These are phyloP conservation scores for Auriscalpium orientale DNA, from an alignment of 768 basidiomycete genomes.

Conservation along the genomic window DNA sequence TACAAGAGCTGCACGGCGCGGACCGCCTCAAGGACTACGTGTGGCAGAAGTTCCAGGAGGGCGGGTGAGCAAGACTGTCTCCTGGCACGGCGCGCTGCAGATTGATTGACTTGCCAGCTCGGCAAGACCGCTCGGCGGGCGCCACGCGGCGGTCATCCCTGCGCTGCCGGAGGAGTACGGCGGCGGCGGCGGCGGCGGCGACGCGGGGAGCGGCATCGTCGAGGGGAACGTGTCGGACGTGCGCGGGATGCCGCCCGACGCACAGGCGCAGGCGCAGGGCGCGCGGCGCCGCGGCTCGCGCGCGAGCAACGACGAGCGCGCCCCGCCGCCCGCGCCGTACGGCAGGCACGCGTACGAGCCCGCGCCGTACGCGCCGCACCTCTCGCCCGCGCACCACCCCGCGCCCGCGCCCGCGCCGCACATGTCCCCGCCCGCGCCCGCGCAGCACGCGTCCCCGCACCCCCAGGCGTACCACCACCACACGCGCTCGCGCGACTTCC, in stretches of 20 bases:
- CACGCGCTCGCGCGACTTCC: neutral
- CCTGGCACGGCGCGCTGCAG: conserved; percentile 3
- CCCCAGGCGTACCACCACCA: conserved; percentile 11
- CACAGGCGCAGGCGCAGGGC: too few relatives aligned
- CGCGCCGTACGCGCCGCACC: conserved; percentile 6
- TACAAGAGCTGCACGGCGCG: conserved; percentile 76
- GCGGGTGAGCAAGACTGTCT: conserved; percentile 52
- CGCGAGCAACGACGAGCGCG: conserved; percentile 4
- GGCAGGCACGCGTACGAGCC: neutral
- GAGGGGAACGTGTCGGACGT: too few relatives aligned
- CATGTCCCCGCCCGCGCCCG: conserved; percentile 17
- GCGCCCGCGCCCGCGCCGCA: conserved; percentile 15
- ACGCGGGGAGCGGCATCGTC: too few relatives aligned
- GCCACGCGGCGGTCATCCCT: conserved; percentile 77
- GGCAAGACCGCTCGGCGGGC: conserved; percentile 64
- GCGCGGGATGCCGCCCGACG: too few relatives aligned
- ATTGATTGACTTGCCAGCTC: conserved; percentile 13
- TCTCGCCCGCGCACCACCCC: neutral
- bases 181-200: conserved; percentile 17
- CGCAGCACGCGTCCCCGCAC: conserved; percentile 15
- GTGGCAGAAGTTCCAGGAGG: conserved; percentile 81
- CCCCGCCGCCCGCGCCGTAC: conserved; percentile 5
- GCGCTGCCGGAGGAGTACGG: conserved; percentile 73
- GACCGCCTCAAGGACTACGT: conserved; percentile 72
- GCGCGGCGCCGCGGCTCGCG: neutral